Evolutionary conservation across 208 protist genomes (phyloP).

Genomic region (Crithidia fasciculata): DNA sequence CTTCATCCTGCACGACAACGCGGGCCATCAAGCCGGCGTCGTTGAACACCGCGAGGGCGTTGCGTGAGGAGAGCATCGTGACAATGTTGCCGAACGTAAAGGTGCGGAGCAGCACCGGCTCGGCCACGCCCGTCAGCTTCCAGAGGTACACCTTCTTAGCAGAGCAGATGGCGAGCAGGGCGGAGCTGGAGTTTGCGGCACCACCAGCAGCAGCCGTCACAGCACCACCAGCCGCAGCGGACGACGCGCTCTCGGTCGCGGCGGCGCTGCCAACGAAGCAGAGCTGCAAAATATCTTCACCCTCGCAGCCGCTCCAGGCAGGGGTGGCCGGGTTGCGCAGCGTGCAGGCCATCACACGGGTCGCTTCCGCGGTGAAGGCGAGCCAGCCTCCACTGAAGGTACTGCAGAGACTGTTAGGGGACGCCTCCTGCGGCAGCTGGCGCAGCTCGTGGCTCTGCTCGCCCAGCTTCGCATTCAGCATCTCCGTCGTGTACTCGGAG

Average conservation of each 20-base stretch:
- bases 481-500: conserved; percentile 38
- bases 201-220: conserved; percentile 1
- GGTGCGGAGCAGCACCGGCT: conserved; percentile 71
- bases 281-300: conserved; percentile 51
- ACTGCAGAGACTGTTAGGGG: conserved; percentile 50
- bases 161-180: conserved; percentile 64
- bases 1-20: conserved; percentile 38
- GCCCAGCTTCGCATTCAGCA: conserved; percentile 59
- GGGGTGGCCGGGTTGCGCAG: conserved; percentile 81
- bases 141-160: conserved; percentile 61
- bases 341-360: conserved; percentile 77
- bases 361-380: conserved; percentile 81
- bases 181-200: conserved; percentile 31
- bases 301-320: conserved; percentile 74
- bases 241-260: neutral
- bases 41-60: conserved; percentile 84
- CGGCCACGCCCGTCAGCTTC: conserved; percentile 66
- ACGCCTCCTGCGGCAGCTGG: conserved; percentile 37
- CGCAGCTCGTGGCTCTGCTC: conserved; percentile 62
- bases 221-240: neutral
- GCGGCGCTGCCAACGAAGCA: conserved; percentile 60
- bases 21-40: conserved; percentile 44
- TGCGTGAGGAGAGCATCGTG: conserved; percentile 61
- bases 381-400: conserved; percentile 79
- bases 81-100: conserved; percentile 68